Evolutionary conservation across 805 yeast genomes (phyloP).

Genomic region (Saccharomycopsis schoenii): DNA sequence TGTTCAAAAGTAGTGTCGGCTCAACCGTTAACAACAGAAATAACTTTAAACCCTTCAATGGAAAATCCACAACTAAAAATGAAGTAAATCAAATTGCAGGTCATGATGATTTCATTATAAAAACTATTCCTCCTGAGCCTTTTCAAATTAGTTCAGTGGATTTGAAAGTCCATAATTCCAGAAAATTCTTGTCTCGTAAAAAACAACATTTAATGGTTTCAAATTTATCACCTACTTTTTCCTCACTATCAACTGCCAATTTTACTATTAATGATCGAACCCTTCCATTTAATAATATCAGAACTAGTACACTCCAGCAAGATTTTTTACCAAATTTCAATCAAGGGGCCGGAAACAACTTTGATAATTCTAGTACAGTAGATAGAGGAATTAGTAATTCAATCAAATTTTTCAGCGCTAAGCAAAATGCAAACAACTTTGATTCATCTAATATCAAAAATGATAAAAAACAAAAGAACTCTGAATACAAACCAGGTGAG

Average conservation of each 20-base stretch:
- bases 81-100: not conserved
- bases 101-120: slow-evolving; percentile 4
- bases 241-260: not conserved
- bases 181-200: slow-evolving; percentile 9
- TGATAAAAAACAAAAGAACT: not conserved
- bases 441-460: not conserved
- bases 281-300: not conserved
- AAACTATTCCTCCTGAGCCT: slow-evolving; percentile 1
- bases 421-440: not conserved
- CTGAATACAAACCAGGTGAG: slow-evolving; percentile 35
- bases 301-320: no score
- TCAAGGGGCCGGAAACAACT: not conserved
- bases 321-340: not conserved
- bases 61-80: not conserved
- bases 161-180: slow-evolving; percentile 18
- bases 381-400: not conserved
- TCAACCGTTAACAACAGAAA: not conserved
- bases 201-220: slow-evolving; percentile 21
- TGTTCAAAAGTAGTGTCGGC: no score
- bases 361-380: not conserved
- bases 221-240: slow-evolving; percentile 26
- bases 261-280: not conserved
- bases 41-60: not conserved
- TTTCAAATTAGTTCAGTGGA: slow-evolving; percentile 12
- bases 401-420: not conserved